phyloP scores from a whole-genome alignment of 345 rosid species.

The Eucalyptus microcorys region DNA sequence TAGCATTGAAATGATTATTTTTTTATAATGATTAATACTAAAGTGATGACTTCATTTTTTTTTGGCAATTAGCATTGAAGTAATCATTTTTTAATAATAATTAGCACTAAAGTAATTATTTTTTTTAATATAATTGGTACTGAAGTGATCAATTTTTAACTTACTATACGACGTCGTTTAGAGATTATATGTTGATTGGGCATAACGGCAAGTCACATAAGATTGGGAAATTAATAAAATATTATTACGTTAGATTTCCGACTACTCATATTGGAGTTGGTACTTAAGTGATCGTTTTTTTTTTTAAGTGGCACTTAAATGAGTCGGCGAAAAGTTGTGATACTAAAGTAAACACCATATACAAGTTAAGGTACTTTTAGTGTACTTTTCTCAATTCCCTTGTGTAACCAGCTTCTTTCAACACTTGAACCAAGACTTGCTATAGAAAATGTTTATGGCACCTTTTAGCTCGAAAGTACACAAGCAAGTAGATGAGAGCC shows the following conservation, averaged over 20 bases:
- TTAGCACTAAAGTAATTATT: too few species aligned
- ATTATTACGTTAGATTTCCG: rapidly evolving
- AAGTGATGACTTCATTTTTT: too few species aligned
- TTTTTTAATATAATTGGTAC: rapidly evolving
- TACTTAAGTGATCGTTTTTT: too few species aligned
- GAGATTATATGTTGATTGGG: rapidly evolving
- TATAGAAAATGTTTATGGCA: slow-evolving; percentile 2
- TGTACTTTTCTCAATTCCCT: too few species aligned
- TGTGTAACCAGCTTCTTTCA: slow-evolving; percentile 43
- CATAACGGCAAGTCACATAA: rapidly evolving
- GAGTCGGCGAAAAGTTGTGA: rapidly evolving
- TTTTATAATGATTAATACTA: too few species aligned
- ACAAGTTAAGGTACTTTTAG: too few species aligned
- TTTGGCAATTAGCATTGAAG: too few species aligned
- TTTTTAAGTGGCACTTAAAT: too few species aligned
- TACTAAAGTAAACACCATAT: rapidly evolving
- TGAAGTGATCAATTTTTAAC: too few species aligned
- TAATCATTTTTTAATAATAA: too few species aligned
- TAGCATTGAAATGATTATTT: too few species aligned
- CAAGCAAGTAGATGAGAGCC: neutral
- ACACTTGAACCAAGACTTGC: slow-evolving; percentile 44
- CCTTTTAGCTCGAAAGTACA: neutral
- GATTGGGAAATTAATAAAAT: too few species aligned
- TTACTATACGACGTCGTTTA: rapidly evolving
- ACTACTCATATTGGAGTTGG: rapidly evolving